Evolutionary conservation across 768 basidiomycete species (phyloP).

Genomic region (Cyclocybe cylindracea): DNA sequence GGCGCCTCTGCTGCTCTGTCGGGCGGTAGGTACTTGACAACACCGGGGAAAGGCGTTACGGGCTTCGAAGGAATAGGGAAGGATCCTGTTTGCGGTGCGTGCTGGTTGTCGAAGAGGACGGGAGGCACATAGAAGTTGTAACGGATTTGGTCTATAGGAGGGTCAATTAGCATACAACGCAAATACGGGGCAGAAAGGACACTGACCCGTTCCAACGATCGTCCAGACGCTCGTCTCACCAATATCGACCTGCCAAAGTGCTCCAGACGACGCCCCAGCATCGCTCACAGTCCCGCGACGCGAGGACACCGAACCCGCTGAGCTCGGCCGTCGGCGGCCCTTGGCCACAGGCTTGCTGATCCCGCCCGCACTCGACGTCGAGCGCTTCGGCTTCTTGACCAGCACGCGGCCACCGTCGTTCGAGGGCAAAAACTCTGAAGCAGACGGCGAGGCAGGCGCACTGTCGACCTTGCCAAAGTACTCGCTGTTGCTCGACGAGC

Average conservation of each 20-base stretch:
- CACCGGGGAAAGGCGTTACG: slow-evolving; percentile 82
- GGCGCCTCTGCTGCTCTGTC: slow-evolving; percentile 85
- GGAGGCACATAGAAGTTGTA: slow-evolving; percentile 95
- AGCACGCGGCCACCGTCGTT: slow-evolving; percentile 77
- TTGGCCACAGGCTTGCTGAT: slow-evolving; percentile 52
- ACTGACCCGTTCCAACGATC: slow-evolving; percentile 85
- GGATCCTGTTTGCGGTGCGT: slow-evolving; percentile 65
- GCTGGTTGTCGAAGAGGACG: slow-evolving; percentile 78
- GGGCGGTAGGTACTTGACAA: slow-evolving; percentile 89
- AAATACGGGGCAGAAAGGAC: slow-evolving; percentile 4
- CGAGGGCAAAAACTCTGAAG: slow-evolving; percentile 62
- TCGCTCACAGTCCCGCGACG: slow-evolving; percentile 71
- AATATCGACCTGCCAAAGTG: slow-evolving; percentile 87
- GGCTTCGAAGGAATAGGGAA: slow-evolving; percentile 83
- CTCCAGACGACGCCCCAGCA: slow-evolving; percentile 70
- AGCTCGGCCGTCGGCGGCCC: slow-evolving; percentile 73
- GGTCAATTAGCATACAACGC: slow-evolving; percentile 16
- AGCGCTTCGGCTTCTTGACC: slow-evolving; percentile 73
- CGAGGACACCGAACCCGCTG: slow-evolving; percentile 71
- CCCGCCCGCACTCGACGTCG: slow-evolving; percentile 71
- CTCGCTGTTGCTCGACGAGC: slow-evolving; percentile 55
- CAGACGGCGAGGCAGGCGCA: slow-evolving; percentile 69
- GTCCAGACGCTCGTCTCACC: slow-evolving; percentile 96
- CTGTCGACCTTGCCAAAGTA: slow-evolving; percentile 68
- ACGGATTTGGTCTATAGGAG: slow-evolving; percentile 73